A percentile compares a stretch with the other conserved stretches of the same genome.
Conservation (phyloP, 495 filamentous ascomycete genomes). For the Sabuloglossum arenarium region DNA sequence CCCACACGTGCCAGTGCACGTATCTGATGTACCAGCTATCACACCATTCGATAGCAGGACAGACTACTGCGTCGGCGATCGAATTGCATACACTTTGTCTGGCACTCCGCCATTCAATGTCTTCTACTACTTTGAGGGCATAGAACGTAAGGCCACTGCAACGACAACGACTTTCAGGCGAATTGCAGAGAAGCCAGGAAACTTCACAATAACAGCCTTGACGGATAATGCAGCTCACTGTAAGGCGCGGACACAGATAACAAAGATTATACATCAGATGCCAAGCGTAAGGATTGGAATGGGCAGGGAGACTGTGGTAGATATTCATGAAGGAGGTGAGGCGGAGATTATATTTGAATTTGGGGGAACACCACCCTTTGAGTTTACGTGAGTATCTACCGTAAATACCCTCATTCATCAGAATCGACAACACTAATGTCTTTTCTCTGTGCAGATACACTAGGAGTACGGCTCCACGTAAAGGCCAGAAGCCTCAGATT, state of each 20-base stretch:
- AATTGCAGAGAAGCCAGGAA: slow-evolving; percentile 73
- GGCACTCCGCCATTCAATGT: slow-evolving; percentile 81
- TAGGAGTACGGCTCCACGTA: slow-evolving; percentile 59
- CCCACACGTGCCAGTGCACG: slow-evolving; percentile 60
- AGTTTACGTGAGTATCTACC: slow-evolving; percentile 52
- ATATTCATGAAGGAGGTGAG: slow-evolving; percentile 90
- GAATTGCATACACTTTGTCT: slow-evolving; percentile 72
- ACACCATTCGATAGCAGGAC: slow-evolving; percentile 62
- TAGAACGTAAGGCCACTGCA: slow-evolving; percentile 55
- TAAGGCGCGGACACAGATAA: slow-evolving; percentile 51
- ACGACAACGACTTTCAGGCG: slow-evolving; percentile 64
- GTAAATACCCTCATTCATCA: not conserved
- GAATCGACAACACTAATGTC: not conserved
- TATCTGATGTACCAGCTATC: slow-evolving; percentile 82
- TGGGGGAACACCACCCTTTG: slow-evolving; percentile 86
- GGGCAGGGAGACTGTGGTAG: slow-evolving; percentile 53
- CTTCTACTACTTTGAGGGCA: slow-evolving; percentile 70
- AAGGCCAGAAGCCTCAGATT: slow-evolving; percentile 54
- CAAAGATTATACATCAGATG: slow-evolving; percentile 72
- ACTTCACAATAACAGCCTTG: slow-evolving; percentile 68
- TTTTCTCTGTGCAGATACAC: slow-evolving; percentile 40
- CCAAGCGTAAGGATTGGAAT: slow-evolving; percentile 76
- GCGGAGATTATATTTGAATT: slow-evolving; percentile 87
- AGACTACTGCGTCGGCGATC: slow-evolving; percentile 91
- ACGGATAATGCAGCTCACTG: slow-evolving; percentile 69